phyloP scores from a whole-genome alignment of 1,284 basidiomycete species.

The Dichomitus squalens region DNA sequence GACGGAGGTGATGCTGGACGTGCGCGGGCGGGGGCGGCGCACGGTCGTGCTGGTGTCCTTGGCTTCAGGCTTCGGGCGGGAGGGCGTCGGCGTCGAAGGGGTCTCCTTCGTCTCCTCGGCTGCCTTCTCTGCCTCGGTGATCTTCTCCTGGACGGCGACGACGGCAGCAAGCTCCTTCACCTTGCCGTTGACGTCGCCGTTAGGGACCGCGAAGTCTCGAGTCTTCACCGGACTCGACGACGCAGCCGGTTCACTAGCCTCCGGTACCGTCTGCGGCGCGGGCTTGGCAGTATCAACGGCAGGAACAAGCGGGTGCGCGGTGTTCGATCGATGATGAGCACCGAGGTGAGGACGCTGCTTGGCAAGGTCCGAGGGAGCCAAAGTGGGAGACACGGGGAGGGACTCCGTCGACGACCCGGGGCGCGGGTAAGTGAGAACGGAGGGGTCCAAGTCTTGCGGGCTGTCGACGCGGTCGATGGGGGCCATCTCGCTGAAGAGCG shows the following conservation, averaged over 20 bases:
- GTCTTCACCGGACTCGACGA: slow-evolving; percentile 25
- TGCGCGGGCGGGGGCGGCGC: slow-evolving; percentile 47
- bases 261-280: background rate
- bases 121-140: slow-evolving; percentile 14
- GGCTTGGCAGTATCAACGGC: slow-evolving; percentile 7
- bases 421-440: slow-evolving; percentile 69
- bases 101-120: slow-evolving; percentile 11
- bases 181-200: too few relatives aligned
- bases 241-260: slow-evolving; percentile 1
- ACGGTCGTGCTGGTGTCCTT: slow-evolving; percentile 19
- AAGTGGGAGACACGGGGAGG: slow-evolving; percentile 42
- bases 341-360: slow-evolving; percentile 22
- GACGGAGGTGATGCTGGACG: slow-evolving; percentile 67
- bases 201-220: slow-evolving; percentile 23
- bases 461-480: slow-evolving; percentile 24
- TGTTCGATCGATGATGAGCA: slow-evolving; percentile 24
- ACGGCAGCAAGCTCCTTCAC: slow-evolving; percentile 11
- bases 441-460: slow-evolving; percentile 48
- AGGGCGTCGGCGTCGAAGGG: slow-evolving; percentile 9
- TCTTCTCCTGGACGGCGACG: slow-evolving; percentile 21
- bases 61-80: slow-evolving; percentile 20
- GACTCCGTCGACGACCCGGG: slow-evolving; percentile 72
- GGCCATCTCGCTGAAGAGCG: slow-evolving; percentile 27
- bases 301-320: slow-evolving; percentile 18
- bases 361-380: slow-evolving; percentile 16